phyloP scores from a whole-genome alignment of 495 filamentous ascomycete species.

The Melanomma pulvis-pyrius region DNA sequence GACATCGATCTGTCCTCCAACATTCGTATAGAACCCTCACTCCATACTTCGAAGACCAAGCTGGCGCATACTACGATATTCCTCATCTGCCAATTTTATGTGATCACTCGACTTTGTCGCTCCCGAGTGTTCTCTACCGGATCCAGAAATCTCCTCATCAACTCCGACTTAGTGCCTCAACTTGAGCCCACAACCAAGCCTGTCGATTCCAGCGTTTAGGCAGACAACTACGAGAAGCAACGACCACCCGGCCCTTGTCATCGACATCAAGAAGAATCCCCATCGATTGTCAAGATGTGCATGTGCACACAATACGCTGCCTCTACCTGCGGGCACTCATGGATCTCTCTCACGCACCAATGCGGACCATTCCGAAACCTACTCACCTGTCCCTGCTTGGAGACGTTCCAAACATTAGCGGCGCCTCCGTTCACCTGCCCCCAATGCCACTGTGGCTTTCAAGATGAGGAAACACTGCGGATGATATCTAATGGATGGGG shows the following conservation, averaged over 20 bases:
- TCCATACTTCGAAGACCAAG: background rate
- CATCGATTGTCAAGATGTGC: constrained; percentile 46
- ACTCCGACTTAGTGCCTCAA: background rate
- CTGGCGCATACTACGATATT: background rate
- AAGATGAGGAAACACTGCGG: constrained; percentile 7
- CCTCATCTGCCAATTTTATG: too few relatives aligned
- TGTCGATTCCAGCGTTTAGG: too few relatives aligned
- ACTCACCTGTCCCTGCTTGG: constrained; percentile 43
- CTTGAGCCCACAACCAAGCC: background rate
- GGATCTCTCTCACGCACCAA: constrained; percentile 43
- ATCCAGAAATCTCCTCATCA: too few relatives aligned
- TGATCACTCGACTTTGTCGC: too few relatives aligned
- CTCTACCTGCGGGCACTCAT: constrained; percentile 45
- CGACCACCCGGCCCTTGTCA: too few relatives aligned
- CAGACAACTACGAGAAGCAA: too few relatives aligned
- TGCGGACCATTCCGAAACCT: constrained; percentile 47
- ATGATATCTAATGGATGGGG: constrained; percentile 9
- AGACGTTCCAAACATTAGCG: constrained; percentile 34
- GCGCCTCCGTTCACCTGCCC: constrained; percentile 28
- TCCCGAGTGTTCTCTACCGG: background rate
- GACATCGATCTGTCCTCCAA: background rate
- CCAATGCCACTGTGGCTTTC: constrained; percentile 8
- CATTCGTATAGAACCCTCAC: background rate
- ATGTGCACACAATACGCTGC: constrained; percentile 44
- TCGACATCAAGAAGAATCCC: too few relatives aligned